Evolutionary conservation across 305 asterid genomes (phyloP), one percentile per base, ranked within the genome.

Genomic region (Fraxinus latifolia): DNA sequence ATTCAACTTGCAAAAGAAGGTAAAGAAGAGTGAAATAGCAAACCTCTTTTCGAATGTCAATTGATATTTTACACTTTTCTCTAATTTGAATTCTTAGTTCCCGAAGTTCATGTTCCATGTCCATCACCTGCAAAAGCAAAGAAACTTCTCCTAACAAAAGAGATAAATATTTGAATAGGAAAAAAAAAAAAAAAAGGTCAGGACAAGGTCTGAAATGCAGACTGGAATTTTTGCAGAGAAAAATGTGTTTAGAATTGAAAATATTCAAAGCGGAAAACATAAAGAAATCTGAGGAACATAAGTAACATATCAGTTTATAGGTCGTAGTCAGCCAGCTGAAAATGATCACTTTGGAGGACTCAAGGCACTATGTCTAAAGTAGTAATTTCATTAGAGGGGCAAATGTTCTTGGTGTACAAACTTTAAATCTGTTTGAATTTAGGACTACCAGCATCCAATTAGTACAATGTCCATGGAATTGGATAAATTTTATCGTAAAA

Each of bases 61-160:
- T 34, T 29, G 99, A 93, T 81, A 92, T 72, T 36, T 91, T 84
- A 79, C 92, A 85, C 88, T 94, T 96, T 87, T 93, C 97, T 81
- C 88, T 84, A 72, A 94, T 92, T 85, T 91, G 97, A 82, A 90
- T 83, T 85, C 97, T 90, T 82, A 96, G 87, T 32, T 93, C 99
- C 79, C 91, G 92, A 80, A 96, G 91, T 84, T 96, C 98, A 71
- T 92, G 93, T 84, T 96, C 97, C 99, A 94, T 94, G 88, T 94
- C 99, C 85, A 89, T 93, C 58, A 96, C 98, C 99, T 96, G 81
- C 85, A 89, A 77, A 82, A 53, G 73, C 37, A 77, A 32, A 29
- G 17, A 47, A 4, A 25, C 37, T 71, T 58, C 25, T 19, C 14
- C n/a, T 47, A 78, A 74, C 55, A 81, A 81, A 33, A 14, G 23